Conservation (phyloP, 345 rosid species). For the Citrus cavaleriei region DNA sequence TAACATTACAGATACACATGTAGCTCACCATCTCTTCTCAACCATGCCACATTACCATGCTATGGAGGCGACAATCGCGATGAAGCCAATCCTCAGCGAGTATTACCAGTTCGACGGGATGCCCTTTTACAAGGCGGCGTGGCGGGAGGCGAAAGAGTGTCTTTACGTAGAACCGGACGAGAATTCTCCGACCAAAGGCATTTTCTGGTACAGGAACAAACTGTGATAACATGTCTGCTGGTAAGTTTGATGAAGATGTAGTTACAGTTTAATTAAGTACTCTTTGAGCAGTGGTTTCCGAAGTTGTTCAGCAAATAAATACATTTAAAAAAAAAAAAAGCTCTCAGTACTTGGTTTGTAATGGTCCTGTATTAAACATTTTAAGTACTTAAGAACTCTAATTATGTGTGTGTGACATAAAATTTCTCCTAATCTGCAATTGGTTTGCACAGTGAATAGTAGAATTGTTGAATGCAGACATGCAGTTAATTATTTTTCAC, state of each 20-base stretch:
- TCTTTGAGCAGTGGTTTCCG: not conserved
- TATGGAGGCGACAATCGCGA: conserved; percentile 58
- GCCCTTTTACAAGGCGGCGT: conserved; percentile 44
- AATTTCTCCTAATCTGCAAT: not conserved
- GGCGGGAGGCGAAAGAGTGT: conserved; percentile 66
- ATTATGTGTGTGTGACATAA: not conserved
- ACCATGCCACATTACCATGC: conserved; percentile 69
- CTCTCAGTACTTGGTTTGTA: not conserved
- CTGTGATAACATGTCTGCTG: conserved; percentile 13
- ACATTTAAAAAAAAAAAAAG: not conserved
- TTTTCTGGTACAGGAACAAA: conserved; percentile 61
- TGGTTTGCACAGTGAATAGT: too few relatives aligned
- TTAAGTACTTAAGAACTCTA: not conserved
- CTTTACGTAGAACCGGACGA: conserved; percentile 53
- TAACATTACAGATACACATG: conserved; percentile 58
- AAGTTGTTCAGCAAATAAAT: not conserved
- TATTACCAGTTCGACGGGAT: conserved; percentile 50
- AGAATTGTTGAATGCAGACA: too few relatives aligned
- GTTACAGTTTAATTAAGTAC: not conserved
- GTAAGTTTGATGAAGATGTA: not conserved
- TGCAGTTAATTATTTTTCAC: too few relatives aligned
- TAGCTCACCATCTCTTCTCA: conserved; percentile 59
- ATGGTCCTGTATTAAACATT: not conserved
- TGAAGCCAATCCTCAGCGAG: conserved; percentile 50
- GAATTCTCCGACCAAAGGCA: conserved; percentile 27